A percentile compares a stretch with the other conserved stretches of the same genome.
Conservation (phyloP, 768 basidiomycete species). For the Lactarius deliciosus region DNA sequence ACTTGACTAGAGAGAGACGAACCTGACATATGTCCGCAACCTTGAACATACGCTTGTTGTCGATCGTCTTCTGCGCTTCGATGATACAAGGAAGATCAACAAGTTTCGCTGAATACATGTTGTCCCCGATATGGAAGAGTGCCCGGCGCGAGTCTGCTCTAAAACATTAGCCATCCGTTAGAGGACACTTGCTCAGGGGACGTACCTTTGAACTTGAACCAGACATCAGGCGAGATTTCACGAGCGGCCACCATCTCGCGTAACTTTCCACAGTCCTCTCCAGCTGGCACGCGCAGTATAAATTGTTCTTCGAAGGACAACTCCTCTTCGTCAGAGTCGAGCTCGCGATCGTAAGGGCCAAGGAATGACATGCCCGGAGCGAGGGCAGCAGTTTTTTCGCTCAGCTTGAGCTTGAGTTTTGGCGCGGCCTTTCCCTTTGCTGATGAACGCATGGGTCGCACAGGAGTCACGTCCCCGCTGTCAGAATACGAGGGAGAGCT, state of each 20-base stretch:
- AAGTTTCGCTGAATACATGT: conserved; percentile 83
- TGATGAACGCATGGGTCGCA: conserved; percentile 46
- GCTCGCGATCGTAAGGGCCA: conserved; percentile 88
- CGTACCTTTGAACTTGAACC: conserved; percentile 97
- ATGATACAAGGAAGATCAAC: conserved; percentile 94
- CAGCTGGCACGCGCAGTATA: conserved; percentile 83
- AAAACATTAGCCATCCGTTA: background rate
- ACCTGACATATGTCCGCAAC: conserved; percentile 98
- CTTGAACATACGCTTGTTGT: conserved; percentile 98
- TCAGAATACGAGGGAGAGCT: conserved; percentile 33
- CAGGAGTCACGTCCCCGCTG: conserved; percentile 38
- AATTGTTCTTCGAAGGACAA: conserved; percentile 97
- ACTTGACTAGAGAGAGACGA: conserved; percentile 15
- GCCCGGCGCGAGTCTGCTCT: conserved; percentile 83
- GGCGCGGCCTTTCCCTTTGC: conserved; percentile 49
- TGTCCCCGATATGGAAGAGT: conserved; percentile 81
- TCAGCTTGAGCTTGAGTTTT: conserved; percentile 85
- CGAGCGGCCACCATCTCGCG: conserved; percentile 79
- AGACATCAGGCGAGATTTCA: conserved; percentile 77
- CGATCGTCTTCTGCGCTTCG: conserved; percentile 94
- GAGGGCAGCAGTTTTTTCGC: conserved; percentile 77
- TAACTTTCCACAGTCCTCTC: conserved; percentile 75
- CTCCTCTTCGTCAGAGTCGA: conserved; percentile 95
- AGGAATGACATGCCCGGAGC: conserved; percentile 86
- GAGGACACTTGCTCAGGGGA: background rate